phyloP scores from a whole-genome alignment of 2,329 filamentous ascomycete genomes.

The Apiospora phragmitis region DNA sequence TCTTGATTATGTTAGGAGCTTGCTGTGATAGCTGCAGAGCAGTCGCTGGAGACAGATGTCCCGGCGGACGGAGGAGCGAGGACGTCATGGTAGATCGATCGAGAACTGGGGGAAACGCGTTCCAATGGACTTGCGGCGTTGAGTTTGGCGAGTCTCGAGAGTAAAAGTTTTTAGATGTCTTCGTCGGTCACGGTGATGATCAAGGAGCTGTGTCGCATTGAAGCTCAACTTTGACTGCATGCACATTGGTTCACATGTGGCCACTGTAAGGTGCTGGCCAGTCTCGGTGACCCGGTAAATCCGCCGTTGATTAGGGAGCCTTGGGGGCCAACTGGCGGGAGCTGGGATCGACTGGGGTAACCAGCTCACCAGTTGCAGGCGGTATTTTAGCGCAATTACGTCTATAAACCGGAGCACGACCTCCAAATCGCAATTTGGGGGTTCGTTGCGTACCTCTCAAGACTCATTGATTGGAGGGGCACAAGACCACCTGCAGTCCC shows the following conservation, averaged over 20 bases:
- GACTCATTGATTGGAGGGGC: constrained; percentile 3
- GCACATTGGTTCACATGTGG: neutral
- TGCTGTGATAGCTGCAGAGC: constrained; percentile 61
- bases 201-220: neutral
- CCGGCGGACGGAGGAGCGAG: constrained; percentile 55
- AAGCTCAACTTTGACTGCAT: neutral
- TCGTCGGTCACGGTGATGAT: neutral
- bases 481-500: neutral
- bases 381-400: neutral
- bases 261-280: neutral
- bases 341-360: neutral
- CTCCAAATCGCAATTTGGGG: neutral
- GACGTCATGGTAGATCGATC: constrained; percentile 27
- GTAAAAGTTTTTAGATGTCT: neutral
- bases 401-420: neutral
- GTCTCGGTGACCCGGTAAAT: constrained; percentile 3
- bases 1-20: constrained; percentile 57
- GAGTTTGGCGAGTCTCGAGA: neutral
- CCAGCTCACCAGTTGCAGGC: neutral
- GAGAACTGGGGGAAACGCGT: neutral
- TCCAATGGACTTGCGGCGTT: neutral
- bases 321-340: neutral
- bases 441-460: neutral
- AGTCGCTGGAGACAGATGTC: constrained; percentile 55
- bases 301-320: neutral